These are phyloP conservation scores for Diophrys appendiculata DNA, from an alignment of 73 alveolate species.

Conservation along the genomic window DNA sequence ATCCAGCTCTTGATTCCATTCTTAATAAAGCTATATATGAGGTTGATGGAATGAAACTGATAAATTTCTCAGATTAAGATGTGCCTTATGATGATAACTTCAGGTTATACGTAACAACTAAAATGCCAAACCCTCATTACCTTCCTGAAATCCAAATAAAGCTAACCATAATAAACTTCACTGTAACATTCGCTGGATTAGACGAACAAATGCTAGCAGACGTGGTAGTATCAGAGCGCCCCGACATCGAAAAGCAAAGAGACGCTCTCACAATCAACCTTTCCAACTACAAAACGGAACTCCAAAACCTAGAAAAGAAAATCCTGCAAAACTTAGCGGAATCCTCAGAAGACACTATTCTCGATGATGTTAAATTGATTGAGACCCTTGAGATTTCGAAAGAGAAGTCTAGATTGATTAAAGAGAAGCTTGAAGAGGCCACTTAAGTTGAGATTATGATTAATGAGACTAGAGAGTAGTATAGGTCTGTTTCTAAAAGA, in stretches of 20 bases:
- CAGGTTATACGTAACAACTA: conserved; percentile 97
- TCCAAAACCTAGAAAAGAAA: conserved; percentile 83
- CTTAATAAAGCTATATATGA: conserved; percentile 69
- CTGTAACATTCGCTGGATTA: conserved; percentile 98
- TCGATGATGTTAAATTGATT: conserved; percentile 79
- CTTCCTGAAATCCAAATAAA: conserved; percentile 99
- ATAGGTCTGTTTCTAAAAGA: conserved; percentile 70
- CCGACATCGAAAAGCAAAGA: conserved; percentile 91
- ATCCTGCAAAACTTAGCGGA: conserved; percentile 91
- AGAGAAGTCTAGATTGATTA: conserved; percentile 76
- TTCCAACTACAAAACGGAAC: conserved; percentile 89
- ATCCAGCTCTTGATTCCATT: conserved; percentile 99
- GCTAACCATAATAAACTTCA: conserved; percentile 98
- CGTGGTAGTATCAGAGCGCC: conserved; percentile 97
- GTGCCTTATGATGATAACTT: conserved; percentile 95
- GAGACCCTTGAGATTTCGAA: conserved; percentile 76
- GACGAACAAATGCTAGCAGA: conserved; percentile 99
- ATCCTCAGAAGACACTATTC: conserved; percentile 85
- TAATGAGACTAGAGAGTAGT: conserved; percentile 73
- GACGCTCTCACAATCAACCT: conserved; percentile 90
- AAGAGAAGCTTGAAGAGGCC: conserved; percentile 74
- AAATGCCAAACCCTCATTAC: conserved; percentile 99
- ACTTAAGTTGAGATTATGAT: conserved; percentile 75
- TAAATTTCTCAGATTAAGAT: conserved; percentile 86
- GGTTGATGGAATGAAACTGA: conserved; percentile 36